These are phyloP conservation scores for Salicornia ramosissima DNA, from an alignment of 148 eudicot species.

Conservation along the genomic window DNA sequence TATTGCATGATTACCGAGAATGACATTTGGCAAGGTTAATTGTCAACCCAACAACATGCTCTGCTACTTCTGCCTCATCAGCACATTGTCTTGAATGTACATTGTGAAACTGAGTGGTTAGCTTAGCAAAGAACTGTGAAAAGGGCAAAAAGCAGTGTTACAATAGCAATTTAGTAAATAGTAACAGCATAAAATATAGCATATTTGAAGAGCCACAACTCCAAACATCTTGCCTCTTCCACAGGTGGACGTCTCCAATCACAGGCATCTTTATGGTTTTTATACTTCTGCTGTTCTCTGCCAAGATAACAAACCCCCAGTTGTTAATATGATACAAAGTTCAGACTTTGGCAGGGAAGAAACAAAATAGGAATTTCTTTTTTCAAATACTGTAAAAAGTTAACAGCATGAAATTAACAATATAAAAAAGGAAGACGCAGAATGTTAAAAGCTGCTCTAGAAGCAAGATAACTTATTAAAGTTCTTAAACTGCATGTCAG, in stretches of 20 bases:
- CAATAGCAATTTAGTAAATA: background rate
- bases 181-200: background rate
- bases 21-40: conserved; percentile 82
- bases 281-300: conserved; percentile 83
- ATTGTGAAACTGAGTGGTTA: conserved; percentile 59
- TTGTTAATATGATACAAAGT: background rate
- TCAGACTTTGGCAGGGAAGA: background rate
- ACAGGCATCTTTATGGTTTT: conserved; percentile 38
- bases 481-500: too few relatives aligned
- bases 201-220: background rate
- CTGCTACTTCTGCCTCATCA: conserved; percentile 95
- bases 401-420: background rate
- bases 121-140: conserved; percentile 55
- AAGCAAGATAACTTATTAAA: too few relatives aligned
- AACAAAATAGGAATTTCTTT: background rate
- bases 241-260: conserved; percentile 84
- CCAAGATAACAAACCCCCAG: conserved; percentile 13
- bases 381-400: background rate
- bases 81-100: conserved; percentile 77
- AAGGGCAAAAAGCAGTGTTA: background rate
- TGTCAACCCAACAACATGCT: conserved; percentile 85
- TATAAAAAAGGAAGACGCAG: background rate
- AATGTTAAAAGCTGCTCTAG: background rate
- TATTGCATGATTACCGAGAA: conserved; percentile 49
- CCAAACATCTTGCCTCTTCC: conserved; percentile 56